Evolutionary conservation across 164 flowering plant species (phyloP).

Genomic region (Stephania cephalantha): DNA sequence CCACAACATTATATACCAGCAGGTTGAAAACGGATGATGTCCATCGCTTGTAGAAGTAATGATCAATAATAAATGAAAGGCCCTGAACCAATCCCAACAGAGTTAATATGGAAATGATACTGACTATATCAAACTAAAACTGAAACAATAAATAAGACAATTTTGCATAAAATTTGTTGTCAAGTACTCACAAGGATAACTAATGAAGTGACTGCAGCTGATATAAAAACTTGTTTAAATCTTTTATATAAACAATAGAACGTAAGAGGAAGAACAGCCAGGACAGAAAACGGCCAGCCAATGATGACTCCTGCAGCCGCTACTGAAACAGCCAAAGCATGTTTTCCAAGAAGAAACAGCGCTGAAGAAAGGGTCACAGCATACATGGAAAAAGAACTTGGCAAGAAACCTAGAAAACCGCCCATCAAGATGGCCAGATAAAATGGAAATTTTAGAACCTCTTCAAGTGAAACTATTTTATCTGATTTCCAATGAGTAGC

Average conservation of each 20-base stretch:
- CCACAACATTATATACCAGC: slow-evolving; percentile 71
- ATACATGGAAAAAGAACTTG: slow-evolving; percentile 99
- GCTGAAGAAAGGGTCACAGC: slow-evolving; percentile 86
- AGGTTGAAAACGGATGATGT: slow-evolving; percentile 87
- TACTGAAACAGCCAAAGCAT: slow-evolving; percentile 66
- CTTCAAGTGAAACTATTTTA: not conserved
- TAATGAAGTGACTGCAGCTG: slow-evolving; percentile 60
- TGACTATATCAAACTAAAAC: not conserved
- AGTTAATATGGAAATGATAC: not conserved
- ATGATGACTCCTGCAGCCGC: slow-evolving; percentile 83
- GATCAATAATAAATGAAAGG: slow-evolving; percentile 62
- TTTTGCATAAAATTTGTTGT: not conserved
- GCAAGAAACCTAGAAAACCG: slow-evolving; percentile 72
- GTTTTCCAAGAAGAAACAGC: slow-evolving; percentile 68
- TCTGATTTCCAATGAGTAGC: not conserved
- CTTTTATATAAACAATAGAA: slow-evolving; percentile 50
- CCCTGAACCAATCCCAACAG: slow-evolving; percentile 40
- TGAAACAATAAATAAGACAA: not conserved
- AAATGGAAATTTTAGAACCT: not conserved
- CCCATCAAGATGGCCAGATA: slow-evolving; percentile 9
- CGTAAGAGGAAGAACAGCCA: slow-evolving; percentile 78
- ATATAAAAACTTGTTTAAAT: slow-evolving; percentile 60
- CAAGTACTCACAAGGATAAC: slow-evolving; percentile 55
- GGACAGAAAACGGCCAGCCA: slow-evolving; percentile 97
- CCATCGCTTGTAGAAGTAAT: slow-evolving; percentile 69